Conservation (phyloP, 495 filamentous ascomycete genomes). For the Margaritispora aquatica region DNA sequence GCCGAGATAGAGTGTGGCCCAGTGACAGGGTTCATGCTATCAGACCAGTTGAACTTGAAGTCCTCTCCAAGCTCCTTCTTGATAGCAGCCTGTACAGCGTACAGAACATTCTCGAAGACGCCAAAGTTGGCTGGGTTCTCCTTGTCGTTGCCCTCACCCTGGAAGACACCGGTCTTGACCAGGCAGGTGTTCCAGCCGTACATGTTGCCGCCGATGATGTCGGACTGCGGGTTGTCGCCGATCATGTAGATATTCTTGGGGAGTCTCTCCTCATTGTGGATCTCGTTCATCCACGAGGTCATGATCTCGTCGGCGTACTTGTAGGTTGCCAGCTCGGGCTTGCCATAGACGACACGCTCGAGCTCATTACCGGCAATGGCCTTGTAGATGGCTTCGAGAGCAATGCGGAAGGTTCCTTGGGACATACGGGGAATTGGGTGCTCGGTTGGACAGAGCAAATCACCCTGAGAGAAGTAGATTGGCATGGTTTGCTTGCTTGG, state of each 20-base stretch:
- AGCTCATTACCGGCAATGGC: constrained; percentile 63
- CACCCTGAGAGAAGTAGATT: constrained; percentile 82
- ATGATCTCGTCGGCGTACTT: constrained; percentile 72
- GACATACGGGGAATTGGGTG: constrained; percentile 73
- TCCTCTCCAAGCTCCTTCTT: constrained; percentile 50
- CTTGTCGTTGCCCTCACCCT: constrained; percentile 43
- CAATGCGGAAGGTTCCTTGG: constrained; percentile 80
- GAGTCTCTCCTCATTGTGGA: constrained; percentile 17
- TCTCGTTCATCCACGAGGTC: constrained; percentile 40
- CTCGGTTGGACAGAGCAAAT: constrained; percentile 74
- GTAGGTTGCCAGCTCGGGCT: constrained; percentile 71
- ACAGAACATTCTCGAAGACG: constrained; percentile 48
- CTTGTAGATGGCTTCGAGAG: constrained; percentile 69
- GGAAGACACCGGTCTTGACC: constrained; percentile 77
- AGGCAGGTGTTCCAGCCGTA: constrained; percentile 77
- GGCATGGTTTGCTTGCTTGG: constrained; percentile 39
- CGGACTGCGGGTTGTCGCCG: constrained; percentile 87
- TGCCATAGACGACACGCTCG: constrained; percentile 58
- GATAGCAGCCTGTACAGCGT: constrained; percentile 47
- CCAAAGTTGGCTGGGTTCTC: constrained; percentile 53
- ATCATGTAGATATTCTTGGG: constrained; percentile 82
- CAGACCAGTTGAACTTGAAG: constrained; percentile 52
- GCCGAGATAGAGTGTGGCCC: constrained; percentile 14
- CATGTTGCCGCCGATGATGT: constrained; percentile 81
- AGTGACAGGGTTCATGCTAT: constrained; percentile 26